phyloP scores from a whole-genome alignment of 208 protist species.

The Crithidia sp. region DNA sequence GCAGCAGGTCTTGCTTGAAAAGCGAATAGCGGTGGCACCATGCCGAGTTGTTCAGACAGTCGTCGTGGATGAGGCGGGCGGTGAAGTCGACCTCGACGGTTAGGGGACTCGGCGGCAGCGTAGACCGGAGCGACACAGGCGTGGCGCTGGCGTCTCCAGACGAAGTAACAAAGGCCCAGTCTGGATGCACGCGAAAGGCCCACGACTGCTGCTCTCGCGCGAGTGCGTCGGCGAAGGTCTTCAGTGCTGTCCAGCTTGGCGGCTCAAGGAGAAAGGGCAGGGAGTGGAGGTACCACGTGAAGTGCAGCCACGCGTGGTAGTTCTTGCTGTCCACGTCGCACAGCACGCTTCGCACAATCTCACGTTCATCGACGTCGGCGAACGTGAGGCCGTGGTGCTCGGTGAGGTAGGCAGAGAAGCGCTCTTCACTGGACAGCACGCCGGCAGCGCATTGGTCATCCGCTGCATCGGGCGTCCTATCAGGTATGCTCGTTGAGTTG shows the following conservation, averaged over 20 bases:
- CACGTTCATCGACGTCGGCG: constrained; percentile 70
- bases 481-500: background rate
- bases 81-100: constrained; percentile 64
- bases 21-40: constrained; percentile 81
- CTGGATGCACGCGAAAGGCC: constrained; percentile 18
- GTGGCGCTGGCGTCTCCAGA: background rate
- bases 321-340: constrained; percentile 68
- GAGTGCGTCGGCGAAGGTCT: constrained; percentile 1
- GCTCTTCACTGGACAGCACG: constrained; percentile 9
- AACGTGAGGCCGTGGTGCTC: constrained; percentile 46
- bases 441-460: too few species aligned
- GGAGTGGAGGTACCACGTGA: constrained; percentile 67
- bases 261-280: constrained; percentile 66
- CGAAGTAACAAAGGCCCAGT: constrained; percentile 18
- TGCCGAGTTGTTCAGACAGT: constrained; percentile 83
- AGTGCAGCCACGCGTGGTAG: constrained; percentile 87
- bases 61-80: constrained; percentile 46
- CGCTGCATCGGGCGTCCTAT: too few species aligned
- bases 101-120: constrained; percentile 47
- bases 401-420: constrained; percentile 36
- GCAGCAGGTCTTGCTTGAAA: constrained; percentile 53
- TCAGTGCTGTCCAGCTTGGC: constrained; percentile 26
- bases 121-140: constrained; percentile 4
- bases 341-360: constrained; percentile 42
- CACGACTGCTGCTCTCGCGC: background rate